These are phyloP conservation scores for Tuber umbilicatum DNA, from an alignment of 495 filamentous ascomycete genomes.

Conservation along the genomic window DNA sequence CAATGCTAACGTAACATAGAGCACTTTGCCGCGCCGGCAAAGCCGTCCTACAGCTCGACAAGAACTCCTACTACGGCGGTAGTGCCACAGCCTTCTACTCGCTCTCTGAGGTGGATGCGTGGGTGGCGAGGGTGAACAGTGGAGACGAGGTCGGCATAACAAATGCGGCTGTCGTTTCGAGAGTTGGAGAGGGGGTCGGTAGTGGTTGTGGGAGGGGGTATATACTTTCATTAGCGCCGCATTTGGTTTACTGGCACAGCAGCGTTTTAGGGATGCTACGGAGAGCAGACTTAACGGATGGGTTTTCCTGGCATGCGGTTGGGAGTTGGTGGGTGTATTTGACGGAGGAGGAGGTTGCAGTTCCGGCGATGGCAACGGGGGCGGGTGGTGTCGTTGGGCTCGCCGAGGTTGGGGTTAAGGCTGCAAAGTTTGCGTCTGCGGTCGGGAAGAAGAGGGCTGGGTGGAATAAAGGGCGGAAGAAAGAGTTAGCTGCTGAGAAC, in stretches of 20 bases:
- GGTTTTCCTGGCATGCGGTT: slow-evolving; percentile 88
- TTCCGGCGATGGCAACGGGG: slow-evolving; percentile 23
- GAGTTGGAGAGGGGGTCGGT: background rate
- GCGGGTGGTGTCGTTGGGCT: slow-evolving; percentile 12
- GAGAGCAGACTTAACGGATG: slow-evolving; percentile 76
- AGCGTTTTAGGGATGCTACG: slow-evolving; percentile 68
- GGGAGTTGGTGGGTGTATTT: slow-evolving; percentile 84
- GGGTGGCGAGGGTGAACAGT: slow-evolving; percentile 54
- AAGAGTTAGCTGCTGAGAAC: slow-evolving; percentile 10
- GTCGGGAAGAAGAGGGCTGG: slow-evolving; percentile 22
- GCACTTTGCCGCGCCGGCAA: slow-evolving; percentile 86
- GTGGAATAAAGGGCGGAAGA: slow-evolving; percentile 39
- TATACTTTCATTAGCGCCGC: slow-evolving; percentile 74
- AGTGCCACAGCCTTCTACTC: slow-evolving; percentile 73
- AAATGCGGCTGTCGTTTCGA: slow-evolving; percentile 6
- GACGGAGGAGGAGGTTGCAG: slow-evolving; percentile 38
- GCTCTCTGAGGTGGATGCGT: slow-evolving; percentile 71
- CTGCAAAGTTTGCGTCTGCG: slow-evolving; percentile 21
- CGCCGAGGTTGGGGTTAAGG: slow-evolving; percentile 29
- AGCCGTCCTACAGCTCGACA: slow-evolving; percentile 84
- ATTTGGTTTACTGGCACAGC: slow-evolving; percentile 78
- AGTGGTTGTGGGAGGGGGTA: slow-evolving; percentile 48
- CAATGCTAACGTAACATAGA: slow-evolving; percentile 52
- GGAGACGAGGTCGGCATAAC: slow-evolving; percentile 42
- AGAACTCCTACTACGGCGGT: slow-evolving; percentile 80